Evolutionary conservation across 495 filamentous ascomycete species (phyloP).

Genomic region (Articulospora tetracladia): DNA sequence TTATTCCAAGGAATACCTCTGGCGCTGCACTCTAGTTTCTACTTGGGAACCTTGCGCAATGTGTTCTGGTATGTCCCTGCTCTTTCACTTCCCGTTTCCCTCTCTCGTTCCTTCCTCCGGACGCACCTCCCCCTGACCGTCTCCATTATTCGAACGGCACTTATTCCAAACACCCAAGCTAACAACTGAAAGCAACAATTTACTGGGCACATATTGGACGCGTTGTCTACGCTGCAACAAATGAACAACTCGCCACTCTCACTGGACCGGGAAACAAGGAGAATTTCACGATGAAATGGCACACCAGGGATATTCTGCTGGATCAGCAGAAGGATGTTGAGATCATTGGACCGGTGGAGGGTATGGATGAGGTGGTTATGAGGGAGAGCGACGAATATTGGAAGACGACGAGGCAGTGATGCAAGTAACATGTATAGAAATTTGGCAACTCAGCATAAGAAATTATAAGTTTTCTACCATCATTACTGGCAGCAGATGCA

Average conservation of each 20-base stretch:
- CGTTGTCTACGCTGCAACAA: slow-evolving; percentile 48
- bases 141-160: no score
- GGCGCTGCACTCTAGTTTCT: slow-evolving; percentile 44
- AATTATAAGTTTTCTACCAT: no score
- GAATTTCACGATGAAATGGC: slow-evolving; percentile 50
- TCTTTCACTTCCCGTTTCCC: background rate
- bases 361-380: slow-evolving; percentile 40
- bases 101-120: no score
- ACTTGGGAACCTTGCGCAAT: slow-evolving; percentile 58
- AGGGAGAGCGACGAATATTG: slow-evolving; percentile 44
- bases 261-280: slow-evolving; percentile 45
- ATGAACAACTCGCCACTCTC: slow-evolving; percentile 39
- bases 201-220: slow-evolving; percentile 55
- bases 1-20: slow-evolving; percentile 44
- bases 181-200: slow-evolving; percentile 22
- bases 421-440: no score
- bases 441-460: no score
- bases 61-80: slow-evolving; percentile 32
- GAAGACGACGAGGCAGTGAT: slow-evolving; percentile 28
- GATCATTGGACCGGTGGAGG: slow-evolving; percentile 43
- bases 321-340: slow-evolving; percentile 43
- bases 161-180: background rate
- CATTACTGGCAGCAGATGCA: no score
- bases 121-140: no score
- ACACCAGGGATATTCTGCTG: slow-evolving; percentile 41